phyloP scores from a whole-genome alignment of 257 asterid species.

The Nicotiana obtusifolia region DNA sequence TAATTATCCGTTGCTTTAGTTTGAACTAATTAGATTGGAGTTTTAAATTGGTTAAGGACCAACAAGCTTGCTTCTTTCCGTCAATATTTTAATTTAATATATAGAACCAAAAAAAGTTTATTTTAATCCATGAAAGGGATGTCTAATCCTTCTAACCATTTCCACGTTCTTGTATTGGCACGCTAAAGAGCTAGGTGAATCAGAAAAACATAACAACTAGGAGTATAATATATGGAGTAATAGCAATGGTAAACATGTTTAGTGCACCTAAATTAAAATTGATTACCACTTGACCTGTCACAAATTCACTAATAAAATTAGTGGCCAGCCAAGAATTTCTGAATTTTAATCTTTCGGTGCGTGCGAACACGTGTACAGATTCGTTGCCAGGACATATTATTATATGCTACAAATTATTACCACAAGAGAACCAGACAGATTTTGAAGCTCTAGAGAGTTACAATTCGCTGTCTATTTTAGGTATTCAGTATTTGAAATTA shows the following conservation, averaged over 20 bases:
- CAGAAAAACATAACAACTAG: not conserved
- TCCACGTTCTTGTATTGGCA: not conserved
- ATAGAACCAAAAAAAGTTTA: too few relatives aligned
- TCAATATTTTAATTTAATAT: too few relatives aligned
- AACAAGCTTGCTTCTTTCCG: too few relatives aligned
- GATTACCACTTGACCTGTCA: slow-evolving; percentile 1
- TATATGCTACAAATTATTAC: not conserved
- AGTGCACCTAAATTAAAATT: not conserved
- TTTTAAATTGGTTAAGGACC: too few relatives aligned
- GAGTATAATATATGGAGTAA: not conserved
- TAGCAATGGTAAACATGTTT: not conserved
- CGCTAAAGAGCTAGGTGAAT: not conserved
- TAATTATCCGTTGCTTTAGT: too few relatives aligned
- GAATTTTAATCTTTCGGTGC: slow-evolving; percentile 11
- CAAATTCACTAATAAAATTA: not conserved
- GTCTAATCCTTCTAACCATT: not conserved
- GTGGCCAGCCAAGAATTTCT: slow-evolving; percentile 1
- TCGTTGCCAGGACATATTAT: slow-evolving; percentile 9
- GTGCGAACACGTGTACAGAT: slow-evolving; percentile 18
- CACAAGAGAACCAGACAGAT: not conserved
- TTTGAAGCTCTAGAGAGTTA: not conserved
- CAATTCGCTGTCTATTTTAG: too few relatives aligned
- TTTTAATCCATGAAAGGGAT: not conserved
- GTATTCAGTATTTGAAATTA: too few relatives aligned
- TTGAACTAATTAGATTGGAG: too few relatives aligned